Evolutionary conservation across 495 filamentous ascomycete species (phyloP), one percentile per base, ranked within the genome.

Genomic region (Lindgomyces ingoldianus): DNA sequence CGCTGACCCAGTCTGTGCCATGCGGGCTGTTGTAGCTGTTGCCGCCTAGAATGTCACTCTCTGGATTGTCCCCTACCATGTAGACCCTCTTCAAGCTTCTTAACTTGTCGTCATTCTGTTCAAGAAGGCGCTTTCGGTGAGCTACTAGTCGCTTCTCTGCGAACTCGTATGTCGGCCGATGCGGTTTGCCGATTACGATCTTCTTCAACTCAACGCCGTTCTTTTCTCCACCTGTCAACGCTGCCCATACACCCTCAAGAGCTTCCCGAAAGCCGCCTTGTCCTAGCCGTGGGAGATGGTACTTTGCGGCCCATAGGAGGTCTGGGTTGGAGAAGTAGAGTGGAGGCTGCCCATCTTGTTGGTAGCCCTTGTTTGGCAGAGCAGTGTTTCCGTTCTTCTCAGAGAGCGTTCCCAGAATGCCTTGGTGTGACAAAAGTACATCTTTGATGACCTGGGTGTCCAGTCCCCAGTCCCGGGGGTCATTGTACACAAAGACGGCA

Each of bases 41-140:
- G 24, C 90, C 93, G n/a, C 95, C 94, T 12, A 81, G 77, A 60
- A 99, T 95, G 75, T 99, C 94, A 27, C 86, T 90, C 72, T 90
- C 90, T 0, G 94, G 93, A 67, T 98, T 99, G 69, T 99, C 94
- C 0, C 94, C 94, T n/a, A 99, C 82, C 93, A 98, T 97, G 70
- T 95, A 98, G 4, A 99, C 90, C 14, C 79, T 82, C 69, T 77
- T 74, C 61, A 96, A 71, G 16, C 76, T 77, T 8, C 70, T 71
- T 0, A 79, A 60, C 16, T 76, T 65, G 22, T 73, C 71, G 26
- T 54, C 62, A 19, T 67, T 62, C 36, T 71, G 16, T 46, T 68
- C 62, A 24, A 82, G 64, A 29, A 82, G 67, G 16, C 76, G 66
- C 24, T 74, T 73, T 14, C 91, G 81, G 65, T 92, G 86, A 30